phyloP scores from a whole-genome alignment of 352 stramenopile genomes.

The Plasmopara muralis region DNA sequence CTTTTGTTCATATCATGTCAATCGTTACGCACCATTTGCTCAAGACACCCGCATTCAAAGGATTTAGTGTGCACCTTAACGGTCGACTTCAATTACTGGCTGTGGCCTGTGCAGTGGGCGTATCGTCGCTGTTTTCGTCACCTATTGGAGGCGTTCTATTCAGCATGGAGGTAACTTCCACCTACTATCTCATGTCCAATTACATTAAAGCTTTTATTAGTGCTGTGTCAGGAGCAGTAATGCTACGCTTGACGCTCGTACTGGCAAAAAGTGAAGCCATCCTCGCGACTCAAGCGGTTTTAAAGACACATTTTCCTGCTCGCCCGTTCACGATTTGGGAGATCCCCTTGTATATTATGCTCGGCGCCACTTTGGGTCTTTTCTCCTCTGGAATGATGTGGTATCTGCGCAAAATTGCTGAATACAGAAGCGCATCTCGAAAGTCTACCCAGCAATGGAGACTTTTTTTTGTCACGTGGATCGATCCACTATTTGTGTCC shows the following conservation, averaged over 20 bases:
- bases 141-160: slow-evolving; percentile 93
- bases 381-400: slow-evolving; percentile 51
- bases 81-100: slow-evolving; percentile 84
- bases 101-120: slow-evolving; percentile 88
- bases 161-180: slow-evolving; percentile 90
- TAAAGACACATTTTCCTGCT: slow-evolving; percentile 44
- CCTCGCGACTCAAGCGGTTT: slow-evolving; percentile 38
- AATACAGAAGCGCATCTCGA: slow-evolving; percentile 27
- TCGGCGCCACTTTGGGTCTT: slow-evolving; percentile 54
- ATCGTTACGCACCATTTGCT: slow-evolving; percentile 90
- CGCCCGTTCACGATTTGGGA: slow-evolving; percentile 62
- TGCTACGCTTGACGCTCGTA: slow-evolving; percentile 66
- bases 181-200: slow-evolving; percentile 86
- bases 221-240: slow-evolving; percentile 64
- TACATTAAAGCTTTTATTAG: slow-evolving; percentile 88
- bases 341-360: slow-evolving; percentile 57
- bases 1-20: slow-evolving; percentile 97
- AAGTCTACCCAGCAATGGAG: slow-evolving; percentile 46
- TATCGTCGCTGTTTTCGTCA: slow-evolving; percentile 90
- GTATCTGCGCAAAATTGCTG: slow-evolving; percentile 49
- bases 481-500: slow-evolving; percentile 58
- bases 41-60: slow-evolving; percentile 56
- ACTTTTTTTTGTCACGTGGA: slow-evolving; percentile 46
- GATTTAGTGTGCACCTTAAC: slow-evolving; percentile 72
- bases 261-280: slow-evolving; percentile 48